phyloP scores from a whole-genome alignment of 192 early-diverging fungal species.

The Phycomyces nitens region DNA sequence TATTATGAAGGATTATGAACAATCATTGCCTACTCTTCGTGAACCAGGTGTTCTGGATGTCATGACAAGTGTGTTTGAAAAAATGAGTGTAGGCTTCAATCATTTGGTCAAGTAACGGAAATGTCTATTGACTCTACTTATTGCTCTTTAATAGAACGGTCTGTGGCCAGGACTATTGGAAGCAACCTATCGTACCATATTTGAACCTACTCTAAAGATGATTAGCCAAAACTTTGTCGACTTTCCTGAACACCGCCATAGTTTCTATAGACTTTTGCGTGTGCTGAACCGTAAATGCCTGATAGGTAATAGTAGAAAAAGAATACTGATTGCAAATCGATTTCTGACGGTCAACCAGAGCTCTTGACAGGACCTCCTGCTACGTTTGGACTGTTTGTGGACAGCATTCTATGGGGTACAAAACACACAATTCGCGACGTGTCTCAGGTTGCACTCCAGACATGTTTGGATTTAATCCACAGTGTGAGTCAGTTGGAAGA shows the following conservation, averaged over 20 bases:
- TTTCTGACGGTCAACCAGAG: background rate
- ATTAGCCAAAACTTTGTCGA: conserved; percentile 22
- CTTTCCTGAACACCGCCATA: conserved; percentile 21
- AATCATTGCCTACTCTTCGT: background rate
- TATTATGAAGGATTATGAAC: conserved; percentile 8
- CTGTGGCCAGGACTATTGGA: conserved; percentile 8
- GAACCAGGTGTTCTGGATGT: conserved; percentile 9
- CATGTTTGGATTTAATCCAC: conserved; percentile 17
- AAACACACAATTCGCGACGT: conserved; percentile 24
- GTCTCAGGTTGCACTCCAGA: conserved; percentile 16
- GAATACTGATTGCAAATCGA: too few species aligned
- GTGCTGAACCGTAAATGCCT: conserved; percentile 10
- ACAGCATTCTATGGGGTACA: conserved; percentile 27
- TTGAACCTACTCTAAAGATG: conserved; percentile 15
- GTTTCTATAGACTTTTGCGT: conserved; percentile 17
- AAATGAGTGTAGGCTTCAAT: conserved; percentile 9
- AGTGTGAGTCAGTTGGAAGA: conserved; percentile 11
- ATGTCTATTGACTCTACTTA: too few species aligned
- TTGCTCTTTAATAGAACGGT: conserved; percentile 6
- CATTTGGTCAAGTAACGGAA: too few species aligned
- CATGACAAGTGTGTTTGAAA: conserved; percentile 15
- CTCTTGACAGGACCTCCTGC: conserved; percentile 1
- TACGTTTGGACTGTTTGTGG: conserved; percentile 5
- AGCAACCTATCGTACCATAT: background rate
- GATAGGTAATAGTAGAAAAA: conserved; percentile 17